Conservation (phyloP, 441 rosid species). For the Pelargonium citronellum region DNA sequence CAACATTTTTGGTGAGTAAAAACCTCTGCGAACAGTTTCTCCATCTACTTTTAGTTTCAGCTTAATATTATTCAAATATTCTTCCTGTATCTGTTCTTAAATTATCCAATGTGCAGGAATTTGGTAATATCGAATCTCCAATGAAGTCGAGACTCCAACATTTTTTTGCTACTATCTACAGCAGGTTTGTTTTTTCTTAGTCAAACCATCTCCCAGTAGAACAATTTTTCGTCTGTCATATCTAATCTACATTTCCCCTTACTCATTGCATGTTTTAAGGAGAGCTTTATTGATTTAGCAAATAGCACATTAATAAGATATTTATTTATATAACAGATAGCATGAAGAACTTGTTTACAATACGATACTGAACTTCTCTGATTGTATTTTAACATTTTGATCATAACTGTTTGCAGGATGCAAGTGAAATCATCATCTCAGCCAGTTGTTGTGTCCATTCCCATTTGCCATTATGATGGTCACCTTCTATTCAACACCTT, state of each 20-base stretch:
- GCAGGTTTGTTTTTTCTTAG: slow-evolving; percentile 40
- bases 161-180: slow-evolving; percentile 62
- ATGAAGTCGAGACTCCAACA: slow-evolving; percentile 58
- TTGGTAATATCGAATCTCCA: slow-evolving; percentile 85
- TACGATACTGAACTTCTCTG: not conserved
- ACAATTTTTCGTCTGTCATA: not conserved
- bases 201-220: not conserved
- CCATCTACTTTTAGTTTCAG: not conserved
- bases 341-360: not conserved
- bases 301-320: too few species aligned
- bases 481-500: slow-evolving; percentile 23
- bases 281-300: not conserved
- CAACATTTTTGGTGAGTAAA: slow-evolving; percentile 69
- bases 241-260: not conserved
- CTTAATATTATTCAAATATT: not conserved
- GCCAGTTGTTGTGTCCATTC: slow-evolving; percentile 71
- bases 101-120: slow-evolving; percentile 52
- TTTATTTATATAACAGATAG: not conserved
- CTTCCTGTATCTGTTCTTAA: not conserved
- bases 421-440: slow-evolving; percentile 61
- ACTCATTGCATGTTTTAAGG: not conserved
- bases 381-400: slow-evolving; percentile 4
- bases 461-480: slow-evolving; percentile 90
- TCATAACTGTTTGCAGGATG: slow-evolving; percentile 49
- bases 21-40: slow-evolving; percentile 4